Base-by-base conservation (phyloP, 495 filamentous ascomycete genomes). In the Ramalina intermedia region DNA sequence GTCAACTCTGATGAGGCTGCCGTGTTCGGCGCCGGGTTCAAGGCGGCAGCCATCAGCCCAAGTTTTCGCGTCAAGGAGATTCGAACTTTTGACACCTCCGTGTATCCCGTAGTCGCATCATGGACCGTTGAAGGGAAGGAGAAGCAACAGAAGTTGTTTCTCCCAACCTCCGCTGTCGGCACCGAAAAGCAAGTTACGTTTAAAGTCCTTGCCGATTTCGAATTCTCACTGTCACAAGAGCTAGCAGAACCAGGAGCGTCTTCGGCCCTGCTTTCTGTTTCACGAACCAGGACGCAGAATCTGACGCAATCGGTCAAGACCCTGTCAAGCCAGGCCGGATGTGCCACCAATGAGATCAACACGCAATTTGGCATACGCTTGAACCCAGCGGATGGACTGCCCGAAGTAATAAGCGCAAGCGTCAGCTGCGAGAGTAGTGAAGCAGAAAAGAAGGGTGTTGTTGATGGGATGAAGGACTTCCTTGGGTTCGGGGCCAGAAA, bases 11-110 rank as follows among this genome's bases (percentile, higher is more conserved):
- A 99, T 62, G 93, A 99, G 67, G 79, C 93, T 14, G 91, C 93
- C 43, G 91, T 94, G 14, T 94, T 99, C 64, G 93, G 93, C 55
- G 93, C 93, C 44, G 87, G 86, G 17, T 96, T 96, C 73, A 86
- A 87, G 61, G 93, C 83, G 26, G 93, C 93, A 42, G 81, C 81
- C 52, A 73, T 96, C 43, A 93, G 84, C 65, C 87, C 89, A 35
- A 87, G 80, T 59, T 99, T 99, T 75, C 80, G 85, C 45, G 93
- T 99, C 57, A 99, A 95, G 71, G 93, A 96, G 57, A 96, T 99
- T 52, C 74, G 83, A 46, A 74, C 82, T 40, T 74, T 66, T 46
- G 91, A 99, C 51, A 74, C 68, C 14, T 79, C 87, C 33, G 65
- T 65, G 16, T 94, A 91, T 60, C 68, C 82, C 6, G 71, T 84